Base-by-base conservation (phyloP, 164 flowering plant genomes). In the grape (Vitis vinifera) region DNA sequence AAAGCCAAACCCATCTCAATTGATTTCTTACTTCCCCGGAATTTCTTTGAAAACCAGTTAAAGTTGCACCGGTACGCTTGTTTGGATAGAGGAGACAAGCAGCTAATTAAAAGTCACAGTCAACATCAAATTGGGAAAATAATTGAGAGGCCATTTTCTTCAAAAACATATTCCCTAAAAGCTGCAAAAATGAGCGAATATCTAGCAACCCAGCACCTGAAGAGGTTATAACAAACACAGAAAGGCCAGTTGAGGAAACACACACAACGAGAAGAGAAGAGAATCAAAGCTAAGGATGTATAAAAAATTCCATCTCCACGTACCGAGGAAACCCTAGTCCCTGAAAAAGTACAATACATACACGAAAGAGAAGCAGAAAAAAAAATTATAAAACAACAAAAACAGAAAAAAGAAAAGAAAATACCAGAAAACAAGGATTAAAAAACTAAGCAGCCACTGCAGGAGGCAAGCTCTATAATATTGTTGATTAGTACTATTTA, bases 201-300 rank as follows among this genome's bases (percentile, higher is more conserved):
- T 50, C 55, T 17, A 64, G 10, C 44, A 64, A 64, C 17, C 17
- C 52, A 19, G 53, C 5, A 64, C 29, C 12, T 49, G 8, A 16
- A 50, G 67, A 50, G 10, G 23, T 10, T 15, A 10, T 47, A 23
- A 17, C 8, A 49, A 63, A 37, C 2, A 23, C 27, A 23, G 27
- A 23, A 23, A 23, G 27, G 27, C 27, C 27, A 23, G 2, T 23
- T 23, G 27, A 23, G 27, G 27, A 23, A 62, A 55, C 10, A 51
- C 30, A 58, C 49, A 31, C 14, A 68, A 53, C 66, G 13, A 55
- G 65, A 17, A 64, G 44, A 37, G 44, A 16, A 63, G 68, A 57
- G 27, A 63, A 63, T 29, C 68, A 68, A 58, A 51, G 51, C 52
- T 15, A 71, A 3, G 14, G 51, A 60, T 16, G 55, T 12, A 67